Conservation (phyloP, 1,284 basidiomycete genomes). For the Phenoliferia sp. region DNA sequence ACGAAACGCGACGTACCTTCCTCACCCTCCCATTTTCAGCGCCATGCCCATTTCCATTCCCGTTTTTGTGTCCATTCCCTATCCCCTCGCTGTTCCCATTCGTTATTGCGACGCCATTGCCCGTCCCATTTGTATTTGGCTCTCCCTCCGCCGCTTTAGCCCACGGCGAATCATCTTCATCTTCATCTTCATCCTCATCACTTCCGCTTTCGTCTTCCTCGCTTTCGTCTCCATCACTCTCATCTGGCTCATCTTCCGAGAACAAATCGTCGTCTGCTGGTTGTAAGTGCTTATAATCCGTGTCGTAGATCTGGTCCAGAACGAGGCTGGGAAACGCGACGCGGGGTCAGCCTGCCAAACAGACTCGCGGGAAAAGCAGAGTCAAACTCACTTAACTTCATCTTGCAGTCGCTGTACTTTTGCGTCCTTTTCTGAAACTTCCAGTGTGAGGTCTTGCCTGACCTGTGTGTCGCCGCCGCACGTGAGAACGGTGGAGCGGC, state of each 20-base stretch:
- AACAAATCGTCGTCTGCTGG: conserved; percentile 26
- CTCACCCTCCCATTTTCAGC: neutral
- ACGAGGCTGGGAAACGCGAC: conserved; percentile 16
- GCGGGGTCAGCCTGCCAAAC: neutral
- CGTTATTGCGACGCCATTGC: neutral
- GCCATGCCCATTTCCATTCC: neutral
- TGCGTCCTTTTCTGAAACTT: conserved; percentile 27
- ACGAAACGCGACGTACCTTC: neutral
- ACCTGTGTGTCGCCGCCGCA: neutral
- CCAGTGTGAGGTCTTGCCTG: conserved; percentile 23
- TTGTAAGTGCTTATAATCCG: conserved; percentile 28
- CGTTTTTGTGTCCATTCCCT: too few species aligned
- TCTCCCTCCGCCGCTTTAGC: neutral
- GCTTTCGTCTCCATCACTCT: neutral
- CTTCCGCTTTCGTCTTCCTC: neutral
- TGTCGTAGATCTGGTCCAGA: conserved; percentile 28
- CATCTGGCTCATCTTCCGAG: conserved; percentile 7
- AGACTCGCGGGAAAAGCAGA: neutral
- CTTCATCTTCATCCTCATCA: neutral
- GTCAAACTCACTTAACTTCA: conserved; percentile 27
- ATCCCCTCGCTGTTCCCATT: too few species aligned
- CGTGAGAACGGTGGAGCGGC: neutral
- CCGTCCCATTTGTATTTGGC: neutral
- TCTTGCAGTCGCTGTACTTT: conserved; percentile 28
- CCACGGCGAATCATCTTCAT: neutral